Evolutionary conservation across 306 rosid genomes (phyloP).

Genomic region (Prunus persica): Prunus_persica_NCBIv2 NC_034011.1:3758001-3758500

Average conservation of each 20-base stretch:
- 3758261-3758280: conserved; percentile 23
- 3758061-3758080: conserved; percentile 6
- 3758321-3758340: conserved; percentile 76
- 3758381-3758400: conserved; percentile 95
- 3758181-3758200: conserved; percentile 74
- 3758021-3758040: conserved; percentile 1
- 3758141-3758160: conserved; percentile 96
- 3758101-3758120: conserved; percentile 42
- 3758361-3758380: conserved; percentile 86
- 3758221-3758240: conserved; percentile 44
- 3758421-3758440: conserved; percentile 22
- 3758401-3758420: conserved; percentile 95
- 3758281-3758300: conserved; percentile 6
- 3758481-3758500: conserved; percentile 73
- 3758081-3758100: background rate
- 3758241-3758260: conserved; percentile 1
- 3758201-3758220: conserved; percentile 64
- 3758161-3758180: conserved; percentile 83
- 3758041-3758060: background rate
- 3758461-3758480: conserved; percentile 4
- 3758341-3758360: conserved; percentile 73
- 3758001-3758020: conserved; percentile 12
- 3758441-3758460: conserved; percentile 21
- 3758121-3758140: conserved; percentile 87
- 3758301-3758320: conserved; percentile 11